Evolutionary conservation across 495 filamentous ascomycete genomes (phyloP), one percentile per base, ranked within the genome.

Genomic region (Xylaria nigripes): DNA sequence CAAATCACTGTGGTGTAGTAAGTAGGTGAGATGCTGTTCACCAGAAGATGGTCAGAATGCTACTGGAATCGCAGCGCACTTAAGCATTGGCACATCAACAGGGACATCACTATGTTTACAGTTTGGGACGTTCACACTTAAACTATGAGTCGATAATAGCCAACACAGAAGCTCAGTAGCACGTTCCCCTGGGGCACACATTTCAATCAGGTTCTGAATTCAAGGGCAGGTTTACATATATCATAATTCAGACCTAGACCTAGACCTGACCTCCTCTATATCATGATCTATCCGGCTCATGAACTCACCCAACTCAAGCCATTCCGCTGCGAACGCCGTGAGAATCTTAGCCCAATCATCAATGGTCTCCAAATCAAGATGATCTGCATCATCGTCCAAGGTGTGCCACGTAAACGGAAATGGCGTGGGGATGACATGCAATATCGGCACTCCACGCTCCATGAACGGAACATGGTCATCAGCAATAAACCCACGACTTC

Each of bases 381-480:
- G 87, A 59, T 84, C 82, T 1, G 80, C 91, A 65, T 96, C 84
- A 63, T 96, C 91, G 0, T 84, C 68, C 61, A 84, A 77, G 12
- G 76, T 81, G 69, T 96, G 90, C 90, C 90, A 95, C 2, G 90
- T 87, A 1, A 46, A 45, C 9, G 91, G 90, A 62, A 95, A 95
- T 1, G 81, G 80, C 19, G 70, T 75, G 13, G 90, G 88, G 16
- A 96, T 92, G 16, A 96, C 62, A 72, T 96, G 91, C 24, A 96
- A 64, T 10, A 95, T 71, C 19, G 88, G 81, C 0, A 92, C 90
- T 6, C 91, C 91, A 23, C 86, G 74, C 4, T 66, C 70, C 70
- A 95, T 76, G 55, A 96, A 96, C 0, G 91, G 91, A 10, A 92
- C 61, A 62, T 96, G 90, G 57, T 96, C 91, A 62, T 96, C 90